Evolutionary conservation across 73 alveolate species (phyloP), one percentile per base, ranked within the genome.

Genomic region (Paramecium primaurelia): DNA sequence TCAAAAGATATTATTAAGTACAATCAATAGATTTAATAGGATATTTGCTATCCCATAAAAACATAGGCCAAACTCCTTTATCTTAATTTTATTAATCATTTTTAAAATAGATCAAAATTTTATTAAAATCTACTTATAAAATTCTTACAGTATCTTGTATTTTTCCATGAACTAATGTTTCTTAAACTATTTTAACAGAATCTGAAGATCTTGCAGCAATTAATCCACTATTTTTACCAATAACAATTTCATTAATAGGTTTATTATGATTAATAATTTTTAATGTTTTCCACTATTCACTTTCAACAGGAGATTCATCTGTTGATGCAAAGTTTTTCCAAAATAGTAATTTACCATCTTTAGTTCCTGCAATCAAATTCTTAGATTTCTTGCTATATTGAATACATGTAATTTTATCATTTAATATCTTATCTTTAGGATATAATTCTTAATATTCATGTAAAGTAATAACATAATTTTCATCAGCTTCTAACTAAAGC

Each of bases 281-380:
- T 59, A 97, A 94, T 45, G 99, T 99, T 47, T 98, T 99, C 99
- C 99, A 98, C 38, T 99, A 98, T 36, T 98, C 99, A 30, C 97
- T 75, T 32, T 93, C 92, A 68, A 86, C 86, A 4, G 99, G 99
- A 42, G 97, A 93, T 71, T 96, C 98, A 93, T 97, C 97, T 20
- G 97, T 95, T 88, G 96, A 95, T 26, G 96, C 92, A 80, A 95
- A 96, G 95, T 99, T 97, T 92, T 97, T 98, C 99, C 99, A 98
- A 98, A 98, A 97, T 58, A 97, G 96, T 8, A 95, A 96, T 86
- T 97, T 92, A 25, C 99, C 99, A 92, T 97, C 97, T 80, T 94
- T 93, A 14, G 99, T 98, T 32, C 99, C 99, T 2, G 97, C 99
- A 6, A 97, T 95, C 6, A 98, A 92, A 54, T 97, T 94, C 93